Evolutionary conservation across 2,329 filamentous ascomycete species (phyloP).

Genomic region (Biscogniauxia marginata): DNA sequence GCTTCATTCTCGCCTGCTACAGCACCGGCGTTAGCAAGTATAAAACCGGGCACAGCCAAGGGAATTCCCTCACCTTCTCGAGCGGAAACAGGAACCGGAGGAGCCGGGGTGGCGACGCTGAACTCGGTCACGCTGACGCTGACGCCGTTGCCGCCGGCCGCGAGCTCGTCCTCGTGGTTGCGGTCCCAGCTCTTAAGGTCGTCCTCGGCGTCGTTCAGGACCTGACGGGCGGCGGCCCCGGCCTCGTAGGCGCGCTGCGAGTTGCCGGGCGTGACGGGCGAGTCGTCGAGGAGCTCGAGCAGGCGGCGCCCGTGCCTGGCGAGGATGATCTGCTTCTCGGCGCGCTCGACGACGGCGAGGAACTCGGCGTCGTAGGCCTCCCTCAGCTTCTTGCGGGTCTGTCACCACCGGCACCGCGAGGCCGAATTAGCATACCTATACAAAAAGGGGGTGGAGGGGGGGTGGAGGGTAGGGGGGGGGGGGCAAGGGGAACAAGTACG

Average conservation of each 20-base stretch:
- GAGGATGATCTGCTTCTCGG: constrained; percentile 94
- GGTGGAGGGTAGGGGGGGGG: constrained; percentile 9
- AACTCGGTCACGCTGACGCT: not conserved
- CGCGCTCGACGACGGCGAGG: constrained; percentile 87
- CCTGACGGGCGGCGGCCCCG: constrained; percentile 68
- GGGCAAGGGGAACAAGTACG: constrained; percentile 50
- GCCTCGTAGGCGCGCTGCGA: constrained; percentile 66
- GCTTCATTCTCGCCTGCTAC: not conserved
- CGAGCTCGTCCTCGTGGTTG: constrained; percentile 8
- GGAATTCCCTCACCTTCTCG: not conserved
- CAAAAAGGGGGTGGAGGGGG: not conserved
- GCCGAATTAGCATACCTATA: not conserved
- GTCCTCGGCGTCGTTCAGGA: constrained; percentile 89
- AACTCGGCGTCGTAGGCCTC: constrained; percentile 90
- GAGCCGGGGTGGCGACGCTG: not conserved
- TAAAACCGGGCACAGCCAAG: too few species aligned
- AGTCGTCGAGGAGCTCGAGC: constrained; percentile 82
- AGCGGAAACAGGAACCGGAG: not conserved
- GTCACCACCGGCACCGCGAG: constrained; percentile 5
- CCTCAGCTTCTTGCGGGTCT: constrained; percentile 95
- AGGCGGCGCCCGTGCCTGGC: constrained; percentile 87
- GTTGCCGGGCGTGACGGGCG: constrained; percentile 85
- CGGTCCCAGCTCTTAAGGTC: constrained; percentile 76
- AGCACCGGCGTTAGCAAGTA: not conserved
- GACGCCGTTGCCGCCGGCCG: too few species aligned